phyloP scores from a whole-genome alignment of 2,329 filamentous ascomycete genomes.

The Colletotrichum sp. region DNA sequence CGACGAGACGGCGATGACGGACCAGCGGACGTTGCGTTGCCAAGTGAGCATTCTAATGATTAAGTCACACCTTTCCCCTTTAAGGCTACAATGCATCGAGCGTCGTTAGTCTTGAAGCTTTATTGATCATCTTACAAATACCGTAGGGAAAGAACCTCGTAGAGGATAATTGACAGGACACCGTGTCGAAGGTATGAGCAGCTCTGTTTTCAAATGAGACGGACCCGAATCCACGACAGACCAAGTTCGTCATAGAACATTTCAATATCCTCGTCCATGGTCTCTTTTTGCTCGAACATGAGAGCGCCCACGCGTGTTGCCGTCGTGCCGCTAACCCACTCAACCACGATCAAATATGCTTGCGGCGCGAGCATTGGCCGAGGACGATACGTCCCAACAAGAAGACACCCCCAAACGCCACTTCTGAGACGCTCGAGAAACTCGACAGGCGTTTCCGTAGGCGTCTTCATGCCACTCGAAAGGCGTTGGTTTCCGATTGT shows the following conservation, averaged over 20 bases:
- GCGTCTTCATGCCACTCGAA: background rate
- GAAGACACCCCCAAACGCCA: background rate
- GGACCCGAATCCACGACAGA: background rate
- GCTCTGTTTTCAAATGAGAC: background rate
- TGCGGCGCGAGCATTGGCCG: background rate
- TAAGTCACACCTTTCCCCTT: rapidly evolving
- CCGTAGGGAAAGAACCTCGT: background rate
- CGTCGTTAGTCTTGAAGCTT: background rate
- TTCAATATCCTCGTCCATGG: background rate
- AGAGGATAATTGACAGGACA: no score
- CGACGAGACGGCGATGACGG: background rate
- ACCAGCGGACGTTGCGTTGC: background rate
- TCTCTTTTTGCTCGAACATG: background rate
- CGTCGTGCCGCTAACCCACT: background rate
- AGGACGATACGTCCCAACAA: background rate
- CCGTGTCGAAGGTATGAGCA: background rate
- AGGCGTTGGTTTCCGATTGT: background rate
- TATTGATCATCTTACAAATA: background rate
- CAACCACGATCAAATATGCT: background rate
- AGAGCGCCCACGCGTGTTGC: background rate
- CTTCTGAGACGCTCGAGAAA: background rate
- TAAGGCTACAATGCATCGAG: background rate
- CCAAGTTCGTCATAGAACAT: background rate
- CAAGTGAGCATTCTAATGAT: background rate
- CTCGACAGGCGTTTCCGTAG: background rate